phyloP scores from a whole-genome alignment of 352 stramenopile species.

The Blastocystis sp. region DNA sequence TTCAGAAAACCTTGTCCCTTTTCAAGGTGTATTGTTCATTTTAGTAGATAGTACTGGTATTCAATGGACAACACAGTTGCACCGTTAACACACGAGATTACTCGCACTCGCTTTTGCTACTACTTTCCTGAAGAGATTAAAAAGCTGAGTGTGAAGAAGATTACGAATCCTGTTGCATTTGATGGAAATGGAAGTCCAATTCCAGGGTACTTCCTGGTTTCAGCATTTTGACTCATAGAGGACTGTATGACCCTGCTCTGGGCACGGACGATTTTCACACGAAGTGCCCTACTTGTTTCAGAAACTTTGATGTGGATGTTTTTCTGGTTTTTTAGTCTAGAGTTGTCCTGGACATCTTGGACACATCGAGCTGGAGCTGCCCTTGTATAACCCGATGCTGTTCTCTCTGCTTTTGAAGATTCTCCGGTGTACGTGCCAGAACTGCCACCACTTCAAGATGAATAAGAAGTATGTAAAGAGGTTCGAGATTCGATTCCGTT shows the following conservation, averaged over 20 bases:
- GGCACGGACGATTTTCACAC: constrained; percentile 80
- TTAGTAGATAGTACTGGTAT: neutral
- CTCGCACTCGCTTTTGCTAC: constrained; percentile 77
- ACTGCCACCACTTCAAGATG: constrained; percentile 90
- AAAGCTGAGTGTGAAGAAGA: constrained; percentile 87
- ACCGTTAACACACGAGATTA: constrained; percentile 55
- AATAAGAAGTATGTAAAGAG: constrained; percentile 13
- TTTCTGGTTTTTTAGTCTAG: constrained; percentile 63
- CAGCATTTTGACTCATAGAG: constrained; percentile 62
- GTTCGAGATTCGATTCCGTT: constrained; percentile 35
- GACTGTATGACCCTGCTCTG: constrained; percentile 79
- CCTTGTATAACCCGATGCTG: constrained; percentile 93
- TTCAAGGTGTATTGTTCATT: neutral
- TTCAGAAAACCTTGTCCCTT: neutral
- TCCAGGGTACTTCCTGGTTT: constrained; percentile 66
- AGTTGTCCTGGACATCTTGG: constrained; percentile 94
- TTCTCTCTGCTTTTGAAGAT: constrained; percentile 87
- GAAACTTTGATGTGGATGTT: constrained; percentile 21
- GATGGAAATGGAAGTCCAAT: constrained; percentile 87
- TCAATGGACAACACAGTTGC: neutral
- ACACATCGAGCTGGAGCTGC: constrained; percentile 95
- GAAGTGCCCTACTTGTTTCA: constrained; percentile 80
- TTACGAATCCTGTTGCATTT: constrained; percentile 87
- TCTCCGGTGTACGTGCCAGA: constrained; percentile 94
- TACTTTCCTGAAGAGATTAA: constrained; percentile 94